Conservation (phyloP, 2,329 filamentous ascomycete genomes). For the Aspergillus neotritici region DNA sequence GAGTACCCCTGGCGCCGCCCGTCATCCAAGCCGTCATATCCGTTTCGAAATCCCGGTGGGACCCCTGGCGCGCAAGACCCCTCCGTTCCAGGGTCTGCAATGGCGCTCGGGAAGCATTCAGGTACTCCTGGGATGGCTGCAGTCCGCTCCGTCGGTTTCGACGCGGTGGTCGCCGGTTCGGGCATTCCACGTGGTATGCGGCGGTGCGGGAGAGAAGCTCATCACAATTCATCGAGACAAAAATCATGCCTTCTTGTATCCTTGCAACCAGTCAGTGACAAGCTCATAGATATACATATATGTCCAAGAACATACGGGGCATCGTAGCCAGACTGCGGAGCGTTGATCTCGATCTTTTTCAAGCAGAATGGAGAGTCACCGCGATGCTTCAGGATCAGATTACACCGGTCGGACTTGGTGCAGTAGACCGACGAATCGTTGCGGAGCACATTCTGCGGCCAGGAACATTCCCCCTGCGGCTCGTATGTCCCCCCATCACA, state of each 20-base stretch:
- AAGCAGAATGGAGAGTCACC: constrained; percentile 75
- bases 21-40: constrained; percentile 12
- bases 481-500: constrained; percentile 75
- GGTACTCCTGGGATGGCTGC: constrained; percentile 38
- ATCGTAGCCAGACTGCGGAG: constrained; percentile 73
- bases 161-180: constrained; percentile 25
- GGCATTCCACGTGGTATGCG: constrained; percentile 68
- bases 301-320: constrained; percentile 65
- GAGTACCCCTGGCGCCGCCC: constrained; percentile 3
- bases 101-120: constrained; percentile 33
- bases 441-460: constrained; percentile 73
- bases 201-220: constrained; percentile 68
- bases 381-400: constrained; percentile 76
- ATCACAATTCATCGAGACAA: constrained; percentile 78
- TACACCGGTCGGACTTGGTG: constrained; percentile 80
- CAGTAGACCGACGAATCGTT: constrained; percentile 84
- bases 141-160: constrained; percentile 25
- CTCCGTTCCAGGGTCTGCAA: constrained; percentile 30
- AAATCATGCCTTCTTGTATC: constrained; percentile 86
- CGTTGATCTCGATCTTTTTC: constrained; percentile 81
- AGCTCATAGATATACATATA: neutral
- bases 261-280: constrained; percentile 45
- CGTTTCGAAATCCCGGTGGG: constrained; percentile 21
- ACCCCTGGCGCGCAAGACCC: constrained; percentile 17
- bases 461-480: constrained; percentile 50